Evolutionary conservation across 1,284 basidiomycete species (phyloP), one percentile per base, ranked within the genome.

Genomic region (Apiotrichum veenhuisii): DNA sequence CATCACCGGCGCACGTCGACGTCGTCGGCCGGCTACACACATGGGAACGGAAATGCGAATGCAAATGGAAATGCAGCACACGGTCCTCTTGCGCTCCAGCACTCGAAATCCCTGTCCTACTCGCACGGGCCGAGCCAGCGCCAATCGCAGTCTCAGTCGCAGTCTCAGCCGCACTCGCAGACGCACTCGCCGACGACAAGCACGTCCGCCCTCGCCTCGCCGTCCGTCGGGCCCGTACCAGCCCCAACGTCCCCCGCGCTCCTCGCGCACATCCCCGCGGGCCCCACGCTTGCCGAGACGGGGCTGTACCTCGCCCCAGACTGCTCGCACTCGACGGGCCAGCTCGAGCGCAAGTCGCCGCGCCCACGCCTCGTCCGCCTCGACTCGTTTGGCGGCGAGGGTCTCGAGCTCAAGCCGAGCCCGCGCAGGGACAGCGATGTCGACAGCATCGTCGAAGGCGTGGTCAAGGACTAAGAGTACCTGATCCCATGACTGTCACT

Each of bases 231-330:
- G 0, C 42, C 55, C n/a, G 66, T 68, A 60, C 11, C 46, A 9
- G 10, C 42, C 22, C 22, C 22, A 1, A 15, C 5, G 25, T 20
- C 43, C 25, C 70, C 4, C 30, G 30, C 12, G 30, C 7, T 30
- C 30, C 37, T 38, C 3, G 10, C 40, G 3, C 10, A 20, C 20
- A 12, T 41, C 10, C 40, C 40, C 2, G 62, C 63, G 3, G 64
- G 68, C 50, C 71, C 71, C 10, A 73, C 71, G 1, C 55, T 73
- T 18, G 71, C 71, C 10, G 71, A 73, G 52, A 73, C 71, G 7
- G 71, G 71, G 11, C 36, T 44, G 47, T 20, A 59, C 59, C 22
- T 50, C 27, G 27, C 18, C 15, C 25, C 49, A 15, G 26, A 41
- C 26, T 42, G 0, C 41, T 40, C 22, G 62, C 62, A 30, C 61